Evolutionary conservation across 257 asterid species (phyloP).

Genomic region (Jacaranda mimosifolia): DNA sequence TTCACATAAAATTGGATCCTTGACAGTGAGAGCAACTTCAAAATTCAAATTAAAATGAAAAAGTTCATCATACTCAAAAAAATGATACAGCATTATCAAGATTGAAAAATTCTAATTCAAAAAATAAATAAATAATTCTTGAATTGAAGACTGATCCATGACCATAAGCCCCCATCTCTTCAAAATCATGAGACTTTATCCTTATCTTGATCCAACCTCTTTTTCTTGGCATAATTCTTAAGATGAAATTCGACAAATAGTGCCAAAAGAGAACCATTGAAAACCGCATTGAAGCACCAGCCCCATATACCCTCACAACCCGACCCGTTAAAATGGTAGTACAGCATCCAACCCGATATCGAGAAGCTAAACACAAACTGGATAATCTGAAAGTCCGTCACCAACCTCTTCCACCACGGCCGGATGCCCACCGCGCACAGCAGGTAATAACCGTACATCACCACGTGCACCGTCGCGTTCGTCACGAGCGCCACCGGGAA

Average conservation of each 20-base stretch:
- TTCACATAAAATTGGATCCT: too few species aligned
- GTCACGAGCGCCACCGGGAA: conserved; percentile 93
- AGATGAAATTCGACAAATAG: conserved; percentile 75
- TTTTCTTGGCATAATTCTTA: conserved; percentile 66
- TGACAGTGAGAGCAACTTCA: too few species aligned
- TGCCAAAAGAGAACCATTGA: conserved; percentile 78
- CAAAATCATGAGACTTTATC: conserved; percentile 40
- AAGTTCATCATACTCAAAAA: too few species aligned
- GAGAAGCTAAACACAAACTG: conserved; percentile 83
- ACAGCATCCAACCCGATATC: conserved; percentile 81
- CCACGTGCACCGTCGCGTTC: conserved; percentile 87
- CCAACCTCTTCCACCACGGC: conserved; percentile 89
- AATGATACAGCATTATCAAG: too few species aligned
- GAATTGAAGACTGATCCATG: too few species aligned
- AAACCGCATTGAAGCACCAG: conserved; percentile 91
- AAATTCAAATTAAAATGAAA: too few species aligned
- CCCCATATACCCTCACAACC: conserved; percentile 89
- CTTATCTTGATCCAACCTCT: conserved; percentile 28
- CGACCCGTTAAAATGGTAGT: conserved; percentile 65
- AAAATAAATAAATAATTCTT: too few species aligned
- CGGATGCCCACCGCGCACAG: conserved; percentile 70
- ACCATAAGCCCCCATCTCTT: too few species aligned
- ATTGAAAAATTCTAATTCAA: too few species aligned
- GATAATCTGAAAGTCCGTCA: conserved; percentile 78
- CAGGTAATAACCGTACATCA: conserved; percentile 87